Percentiles rank a stretch among this genome's conserved stretches.
Conservation (phyloP, 208 protist genomes). For the Naegleria lovaniensis region DNA sequence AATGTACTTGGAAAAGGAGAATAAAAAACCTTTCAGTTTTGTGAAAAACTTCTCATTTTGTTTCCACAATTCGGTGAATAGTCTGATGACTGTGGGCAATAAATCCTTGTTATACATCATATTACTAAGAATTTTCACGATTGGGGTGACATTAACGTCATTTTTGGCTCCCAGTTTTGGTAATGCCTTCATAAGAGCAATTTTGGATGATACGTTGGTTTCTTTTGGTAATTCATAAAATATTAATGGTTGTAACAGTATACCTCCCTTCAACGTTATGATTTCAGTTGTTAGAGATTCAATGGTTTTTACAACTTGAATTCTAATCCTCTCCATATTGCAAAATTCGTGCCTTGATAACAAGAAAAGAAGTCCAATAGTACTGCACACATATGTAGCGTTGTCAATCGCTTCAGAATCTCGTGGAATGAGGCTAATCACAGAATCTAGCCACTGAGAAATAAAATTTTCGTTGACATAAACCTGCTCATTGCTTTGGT, state of each 20-base stretch:
- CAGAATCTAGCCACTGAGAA: not conserved
- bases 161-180: not conserved
- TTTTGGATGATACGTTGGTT: not conserved
- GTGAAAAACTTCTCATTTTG: slow-evolving; percentile 18
- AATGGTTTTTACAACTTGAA: not conserved
- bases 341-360: not conserved
- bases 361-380: not conserved
- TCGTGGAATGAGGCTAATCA: not conserved
- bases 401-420: not conserved
- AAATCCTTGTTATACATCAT: not conserved
- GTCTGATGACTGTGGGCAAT: not conserved
- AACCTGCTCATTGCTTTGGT: not conserved
- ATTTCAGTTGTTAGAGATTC: not conserved
- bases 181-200: not conserved
- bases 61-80: not conserved
- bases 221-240: slow-evolving; percentile 19
- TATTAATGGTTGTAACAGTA: slow-evolving; percentile 1
- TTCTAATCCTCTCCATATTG: not conserved
- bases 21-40: not conserved
- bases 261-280: not conserved
- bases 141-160: not conserved
- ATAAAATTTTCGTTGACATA: not conserved
- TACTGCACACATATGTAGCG: not conserved
- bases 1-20: not conserved
- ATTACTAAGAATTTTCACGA: not conserved